Evolutionary conservation across 805 yeast genomes (phyloP).

Genomic region (Kazachstania psychrophila): DNA sequence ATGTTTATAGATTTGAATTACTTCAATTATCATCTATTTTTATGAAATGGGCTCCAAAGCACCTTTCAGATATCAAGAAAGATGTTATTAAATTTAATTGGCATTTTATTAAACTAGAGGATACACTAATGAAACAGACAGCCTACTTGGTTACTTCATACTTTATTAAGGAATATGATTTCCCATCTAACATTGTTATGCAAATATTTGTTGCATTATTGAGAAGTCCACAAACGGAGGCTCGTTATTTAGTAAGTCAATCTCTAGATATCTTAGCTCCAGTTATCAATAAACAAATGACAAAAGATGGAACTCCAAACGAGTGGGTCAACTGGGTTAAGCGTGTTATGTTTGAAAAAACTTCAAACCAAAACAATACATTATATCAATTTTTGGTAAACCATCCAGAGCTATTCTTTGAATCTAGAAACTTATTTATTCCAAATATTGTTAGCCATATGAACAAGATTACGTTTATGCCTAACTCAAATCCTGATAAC

Average conservation of each 20-base stretch:
- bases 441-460: constrained; percentile 84
- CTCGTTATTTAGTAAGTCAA: constrained; percentile 72
- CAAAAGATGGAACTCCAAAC: constrained; percentile 37
- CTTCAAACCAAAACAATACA: constrained; percentile 74
- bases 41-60: constrained; percentile 55
- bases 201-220: constrained; percentile 87
- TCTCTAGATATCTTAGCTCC: constrained; percentile 87
- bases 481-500: constrained; percentile 70
- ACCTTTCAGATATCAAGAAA: constrained; percentile 54
- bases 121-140: constrained; percentile 78
- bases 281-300: constrained; percentile 61
- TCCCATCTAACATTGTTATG: constrained; percentile 79
- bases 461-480: constrained; percentile 76
- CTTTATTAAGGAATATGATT: constrained; percentile 80
- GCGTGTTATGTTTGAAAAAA: constrained; percentile 82
- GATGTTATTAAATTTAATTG: constrained; percentile 90
- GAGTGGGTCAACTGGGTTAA: constrained; percentile 94
- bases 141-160: constrained; percentile 84
- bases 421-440: constrained; percentile 80
- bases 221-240: constrained; percentile 77
- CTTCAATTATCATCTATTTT: constrained; percentile 73
- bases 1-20: constrained; percentile 64
- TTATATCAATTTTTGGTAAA: constrained; percentile 83
- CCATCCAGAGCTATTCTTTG: constrained; percentile 75
- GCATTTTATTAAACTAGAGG: constrained; percentile 86